These are phyloP conservation scores for Chaetomium strumarium DNA, from an alignment of 2,329 filamentous ascomycete species.

Conservation along the genomic window DNA sequence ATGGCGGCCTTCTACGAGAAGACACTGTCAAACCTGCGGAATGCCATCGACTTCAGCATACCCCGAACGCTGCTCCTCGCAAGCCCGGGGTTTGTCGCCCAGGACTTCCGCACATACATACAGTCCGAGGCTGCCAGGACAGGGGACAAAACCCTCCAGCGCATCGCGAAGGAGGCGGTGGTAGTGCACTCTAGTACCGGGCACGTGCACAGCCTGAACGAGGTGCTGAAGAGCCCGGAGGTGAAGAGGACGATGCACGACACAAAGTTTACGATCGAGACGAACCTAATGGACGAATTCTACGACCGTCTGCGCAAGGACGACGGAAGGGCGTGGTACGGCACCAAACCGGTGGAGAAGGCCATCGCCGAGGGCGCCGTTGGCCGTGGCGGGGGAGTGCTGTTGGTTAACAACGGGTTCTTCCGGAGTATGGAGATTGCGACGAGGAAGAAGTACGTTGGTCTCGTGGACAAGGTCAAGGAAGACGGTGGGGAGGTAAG, in stretches of 20 bases:
- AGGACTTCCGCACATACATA: constrained; percentile 71
- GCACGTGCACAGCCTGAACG: constrained; percentile 79
- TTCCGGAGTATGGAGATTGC: constrained; percentile 78
- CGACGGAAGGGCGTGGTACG: constrained; percentile 88
- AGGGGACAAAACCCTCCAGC: constrained; percentile 63
- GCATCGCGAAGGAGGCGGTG: constrained; percentile 55
- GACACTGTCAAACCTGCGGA: constrained; percentile 66
- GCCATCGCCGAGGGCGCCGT: constrained; percentile 86
- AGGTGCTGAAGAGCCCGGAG: constrained; percentile 76
- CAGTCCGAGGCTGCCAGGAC: constrained; percentile 52
- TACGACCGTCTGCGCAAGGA: constrained; percentile 72
- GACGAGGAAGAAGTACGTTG: constrained; percentile 73
- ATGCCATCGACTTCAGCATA: constrained; percentile 68
- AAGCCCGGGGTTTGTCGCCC: constrained; percentile 81
- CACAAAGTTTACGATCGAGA: constrained; percentile 83
- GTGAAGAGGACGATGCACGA: constrained; percentile 73
- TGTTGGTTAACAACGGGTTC: constrained; percentile 81
- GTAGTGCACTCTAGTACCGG: constrained; percentile 82
- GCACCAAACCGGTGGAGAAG: constrained; percentile 70
- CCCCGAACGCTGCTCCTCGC: constrained; percentile 75
- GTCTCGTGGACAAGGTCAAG: constrained; percentile 80
- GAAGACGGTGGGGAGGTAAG: constrained; percentile 80
- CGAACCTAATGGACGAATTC: constrained; percentile 78
- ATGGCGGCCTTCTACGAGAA: constrained; percentile 74
- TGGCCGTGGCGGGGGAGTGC: constrained; percentile 73